A percentile compares a stretch with the other conserved stretches of the same genome.
Evolutionary conservation across 352 stramenopile genomes (phyloP).

Genomic region (Blastocystis sp.): DNA sequence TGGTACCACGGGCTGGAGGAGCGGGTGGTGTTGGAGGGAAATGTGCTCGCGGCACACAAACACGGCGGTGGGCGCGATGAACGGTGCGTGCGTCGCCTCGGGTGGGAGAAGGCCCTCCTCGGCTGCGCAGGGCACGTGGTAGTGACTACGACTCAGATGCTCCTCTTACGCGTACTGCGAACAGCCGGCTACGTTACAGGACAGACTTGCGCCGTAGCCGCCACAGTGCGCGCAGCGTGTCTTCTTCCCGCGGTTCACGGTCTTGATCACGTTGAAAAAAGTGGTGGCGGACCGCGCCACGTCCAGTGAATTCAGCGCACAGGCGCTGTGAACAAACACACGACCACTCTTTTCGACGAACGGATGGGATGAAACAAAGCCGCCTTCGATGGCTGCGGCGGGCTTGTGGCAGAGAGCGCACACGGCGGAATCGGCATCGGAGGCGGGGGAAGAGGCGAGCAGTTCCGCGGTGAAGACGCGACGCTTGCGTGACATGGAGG

Average conservation of each 20-base stretch:
- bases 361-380: conserved; percentile 13
- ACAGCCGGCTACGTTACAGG: conserved; percentile 29
- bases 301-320: conserved; percentile 4
- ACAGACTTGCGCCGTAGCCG: conserved; percentile 7
- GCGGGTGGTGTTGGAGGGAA: neutral
- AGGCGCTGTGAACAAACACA: conserved; percentile 9
- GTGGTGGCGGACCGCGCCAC: conserved; percentile 28
- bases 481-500: neutral
- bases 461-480: conserved; percentile 40
- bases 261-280: conserved; percentile 40
- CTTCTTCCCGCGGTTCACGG: conserved; percentile 52
- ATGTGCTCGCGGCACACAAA: conserved; percentile 43
- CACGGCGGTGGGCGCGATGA: conserved; percentile 1
- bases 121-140: conserved; percentile 15
- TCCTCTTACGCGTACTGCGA: neutral
- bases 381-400: neutral
- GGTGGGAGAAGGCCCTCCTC: neutral
- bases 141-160: conserved; percentile 11
- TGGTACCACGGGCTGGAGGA: neutral
- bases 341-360: conserved; percentile 1
- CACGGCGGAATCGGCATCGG: neutral
- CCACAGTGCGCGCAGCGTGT: neutral
- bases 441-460: neutral
- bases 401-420: conserved; percentile 25
- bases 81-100: neutral